Base-by-base conservation (phyloP, 768 basidiomycete genomes). In the Panaeolus papilionaceus region DNA sequence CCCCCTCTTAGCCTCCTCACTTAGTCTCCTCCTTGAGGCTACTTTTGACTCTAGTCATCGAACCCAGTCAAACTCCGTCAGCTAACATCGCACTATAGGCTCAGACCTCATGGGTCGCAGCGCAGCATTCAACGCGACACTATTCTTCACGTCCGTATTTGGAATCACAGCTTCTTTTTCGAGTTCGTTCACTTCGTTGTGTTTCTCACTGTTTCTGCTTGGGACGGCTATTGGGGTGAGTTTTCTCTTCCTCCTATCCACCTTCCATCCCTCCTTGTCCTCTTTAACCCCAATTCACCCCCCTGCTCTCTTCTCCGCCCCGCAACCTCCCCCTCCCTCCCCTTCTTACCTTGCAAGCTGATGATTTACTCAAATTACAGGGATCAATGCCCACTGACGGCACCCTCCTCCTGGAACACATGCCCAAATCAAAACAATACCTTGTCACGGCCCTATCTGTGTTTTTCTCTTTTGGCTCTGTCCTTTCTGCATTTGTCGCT, bases 381-480 rank as follows among this genome's bases (percentile, higher is more conserved):
- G 92, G 96, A 45, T 91, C 94, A 49, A 97, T 98, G 95, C 96
- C 96, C 0, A 99, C 96, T 0, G 97, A 98, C 71, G 96, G 96
- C 6, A 98, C 95, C 0, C 87, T 97, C 3, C 85, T 95, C 26
- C 84, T 95, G 9, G 97, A 99, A 73, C 95, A 98, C 72, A 89
- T 98, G 83, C 97, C 97, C 2, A 89, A 91, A 70, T 87, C 88
- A n/a, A 95, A 96, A 70, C 90, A 95, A 73, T 95, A 97, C 75
- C 87, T 99, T 38, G 90, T 98, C 64, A 97, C 95, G 0, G 92
- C 91, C 0, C 86, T 98, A 26, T 95, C 95, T 4, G 87, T 96
- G n/a, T 99, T 98, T 82, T 98, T 98, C 83, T 96, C 95, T 6
- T 79, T 98, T 44, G 97, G 97, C 58, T 90, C 96, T 0, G 94